A percentile compares a stretch with the other conserved stretches of the same genome.
These are phyloP conservation scores for Blastocystis sp. DNA, from an alignment of 352 stramenopile genomes.

Conservation along the genomic window DNA sequence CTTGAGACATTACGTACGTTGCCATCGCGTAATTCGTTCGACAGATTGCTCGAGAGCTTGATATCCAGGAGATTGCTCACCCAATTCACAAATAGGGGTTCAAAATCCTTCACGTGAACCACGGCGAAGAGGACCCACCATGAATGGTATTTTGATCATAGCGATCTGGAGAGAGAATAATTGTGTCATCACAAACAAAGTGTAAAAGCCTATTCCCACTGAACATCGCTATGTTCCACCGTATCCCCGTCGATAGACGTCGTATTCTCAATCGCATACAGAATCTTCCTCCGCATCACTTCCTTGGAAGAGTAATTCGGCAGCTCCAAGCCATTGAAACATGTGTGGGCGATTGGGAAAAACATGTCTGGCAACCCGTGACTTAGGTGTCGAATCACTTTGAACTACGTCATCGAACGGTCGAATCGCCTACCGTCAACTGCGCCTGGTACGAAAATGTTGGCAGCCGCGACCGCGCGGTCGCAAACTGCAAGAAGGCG, in stretches of 20 bases:
- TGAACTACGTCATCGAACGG: constrained; percentile 60
- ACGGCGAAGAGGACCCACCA: too few relatives aligned
- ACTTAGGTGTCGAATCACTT: constrained; percentile 59
- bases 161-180: too few relatives aligned
- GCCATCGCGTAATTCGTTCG: constrained; percentile 9
- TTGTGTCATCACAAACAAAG: neutral
- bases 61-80: constrained; percentile 31
- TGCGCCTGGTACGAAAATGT: constrained; percentile 2
- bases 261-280: constrained; percentile 63
- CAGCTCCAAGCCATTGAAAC: constrained; percentile 90
- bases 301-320: constrained; percentile 77
- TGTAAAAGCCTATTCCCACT: constrained; percentile 26
- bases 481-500: constrained; percentile 44
- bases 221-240: constrained; percentile 57
- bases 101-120: too few relatives aligned
- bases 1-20: neutral
- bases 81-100: constrained; percentile 24
- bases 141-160: too few relatives aligned
- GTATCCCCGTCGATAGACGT: constrained; percentile 65
- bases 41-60: neutral
- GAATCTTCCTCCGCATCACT: constrained; percentile 60
- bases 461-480: constrained; percentile 21
- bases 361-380: constrained; percentile 67
- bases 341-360: constrained; percentile 90
- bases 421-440: neutral